Percentiles rank a stretch among this genome's conserved stretches.
Evolutionary conservation across 306 rosid genomes (phyloP).

Genomic region (Malus domestica): ASM211411v1 NC_041801.1:5418501-5419000

Average conservation of each 20-base stretch:
- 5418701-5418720: slow-evolving; percentile 24
- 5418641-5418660: slow-evolving; percentile 2
- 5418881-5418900: background rate
- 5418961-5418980: background rate
- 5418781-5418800: background rate
- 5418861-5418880: background rate
- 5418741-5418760: background rate
- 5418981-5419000: background rate
- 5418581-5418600: background rate
- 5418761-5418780: background rate
- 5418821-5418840: background rate
- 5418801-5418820: background rate
- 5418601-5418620: background rate
- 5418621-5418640: background rate
- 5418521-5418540: background rate
- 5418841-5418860: background rate
- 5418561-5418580: background rate
- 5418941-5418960: background rate
- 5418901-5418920: slow-evolving; percentile 23
- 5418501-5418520: background rate
- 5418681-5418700: slow-evolving; percentile 1
- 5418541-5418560: background rate
- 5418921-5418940: slow-evolving; percentile 13
- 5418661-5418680: background rate
- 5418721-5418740: background rate